Evolutionary conservation across 805 yeast genomes (phyloP).

Genomic region (Saccharomycopsis oosterbeekiorum): DNA sequence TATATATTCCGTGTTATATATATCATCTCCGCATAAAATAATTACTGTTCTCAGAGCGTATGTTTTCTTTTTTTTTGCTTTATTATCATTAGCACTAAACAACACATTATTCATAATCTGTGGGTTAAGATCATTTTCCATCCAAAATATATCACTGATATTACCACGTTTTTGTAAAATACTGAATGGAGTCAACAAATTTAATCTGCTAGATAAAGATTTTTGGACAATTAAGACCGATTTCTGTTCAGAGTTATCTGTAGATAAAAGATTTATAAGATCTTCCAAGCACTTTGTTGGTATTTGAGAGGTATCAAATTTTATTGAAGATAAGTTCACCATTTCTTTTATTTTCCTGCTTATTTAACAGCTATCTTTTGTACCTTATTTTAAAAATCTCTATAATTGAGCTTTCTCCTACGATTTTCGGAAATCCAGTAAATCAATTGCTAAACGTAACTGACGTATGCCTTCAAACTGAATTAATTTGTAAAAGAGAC

Average conservation of each 20-base stretch:
- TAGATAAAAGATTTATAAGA: constrained; percentile 3
- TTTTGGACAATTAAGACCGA: constrained; percentile 27
- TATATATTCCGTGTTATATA: constrained; percentile 18
- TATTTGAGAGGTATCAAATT: constrained; percentile 7
- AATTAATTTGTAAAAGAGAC: too few relatives aligned
- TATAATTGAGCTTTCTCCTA: too few relatives aligned
- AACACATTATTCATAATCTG: constrained; percentile 4
- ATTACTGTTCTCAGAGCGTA: constrained; percentile 14
- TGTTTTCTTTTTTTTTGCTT: background rate
- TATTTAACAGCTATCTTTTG: background rate
- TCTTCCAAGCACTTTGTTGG: constrained; percentile 7
- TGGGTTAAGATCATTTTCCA: constrained; percentile 23
- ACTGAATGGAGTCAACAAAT: constrained; percentile 47
- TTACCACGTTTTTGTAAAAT: constrained; percentile 39
- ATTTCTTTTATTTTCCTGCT: background rate
- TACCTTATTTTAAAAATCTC: background rate
- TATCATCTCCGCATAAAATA: constrained; percentile 21
- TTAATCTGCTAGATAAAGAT: constrained; percentile 37
- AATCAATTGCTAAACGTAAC: too few relatives aligned
- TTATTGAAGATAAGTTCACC: constrained; percentile 14
- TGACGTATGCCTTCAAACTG: too few relatives aligned
- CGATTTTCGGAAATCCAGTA: too few relatives aligned
- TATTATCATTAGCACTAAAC: constrained; percentile 13
- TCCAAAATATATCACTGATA: constrained; percentile 40
- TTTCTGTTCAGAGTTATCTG: constrained; percentile 1